These are phyloP conservation scores for Pilaira anomala DNA, from an alignment of 192 early-diverging fungal genomes.

Conservation along the genomic window DNA sequence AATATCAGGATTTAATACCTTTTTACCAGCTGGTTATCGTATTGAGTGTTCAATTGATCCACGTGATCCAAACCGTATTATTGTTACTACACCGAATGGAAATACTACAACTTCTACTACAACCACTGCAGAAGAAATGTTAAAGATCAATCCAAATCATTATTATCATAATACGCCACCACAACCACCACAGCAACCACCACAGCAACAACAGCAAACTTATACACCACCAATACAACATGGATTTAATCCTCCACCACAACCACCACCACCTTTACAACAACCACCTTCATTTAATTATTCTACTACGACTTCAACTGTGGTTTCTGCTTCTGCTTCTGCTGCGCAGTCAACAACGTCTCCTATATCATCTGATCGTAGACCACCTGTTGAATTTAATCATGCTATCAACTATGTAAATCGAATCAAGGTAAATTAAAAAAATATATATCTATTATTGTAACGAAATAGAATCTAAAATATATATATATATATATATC, in stretches of 20 bases:
- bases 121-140: too few species aligned
- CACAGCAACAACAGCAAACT: not conserved
- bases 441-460: constrained; percentile 40
- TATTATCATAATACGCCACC: not conserved
- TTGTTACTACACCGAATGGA: constrained; percentile 83
- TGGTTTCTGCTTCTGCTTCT: too few species aligned
- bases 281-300: constrained; percentile 17
- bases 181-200: not conserved
- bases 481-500: constrained; percentile 51
- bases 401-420: constrained; percentile 99
- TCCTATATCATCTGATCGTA: constrained; percentile 29
- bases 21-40: constrained; percentile 93
- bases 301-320: too few species aligned
- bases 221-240: not conserved
- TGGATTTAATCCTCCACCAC: not conserved
- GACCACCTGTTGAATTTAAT: constrained; percentile 87
- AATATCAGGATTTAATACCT: constrained; percentile 98
- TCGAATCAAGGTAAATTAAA: constrained; percentile 82
- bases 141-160: too few species aligned
- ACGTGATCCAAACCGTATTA: constrained; percentile 63
- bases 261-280: not conserved
- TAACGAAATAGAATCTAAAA: constrained; percentile 84
- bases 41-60: constrained; percentile 86
- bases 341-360: constrained; percentile 88
- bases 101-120: constrained; percentile 37